Base-by-base conservation (phyloP, 1,284 basidiomycete genomes). In the Papiliotrema laurentii region DNA sequence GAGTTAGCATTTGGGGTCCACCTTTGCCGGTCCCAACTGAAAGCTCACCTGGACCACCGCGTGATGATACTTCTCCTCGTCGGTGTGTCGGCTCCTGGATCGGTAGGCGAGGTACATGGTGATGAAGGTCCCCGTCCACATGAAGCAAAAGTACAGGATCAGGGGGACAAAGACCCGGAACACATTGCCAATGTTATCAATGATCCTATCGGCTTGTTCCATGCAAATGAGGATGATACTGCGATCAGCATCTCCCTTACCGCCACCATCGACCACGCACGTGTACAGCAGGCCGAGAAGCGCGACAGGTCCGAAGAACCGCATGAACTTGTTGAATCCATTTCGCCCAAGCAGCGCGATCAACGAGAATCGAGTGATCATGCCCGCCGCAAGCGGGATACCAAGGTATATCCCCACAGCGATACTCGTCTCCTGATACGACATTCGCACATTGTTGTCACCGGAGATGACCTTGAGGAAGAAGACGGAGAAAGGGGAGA, bases 151-250 rank as follows among this genome's bases (percentile, higher is more conserved):
- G 73, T 91, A 91, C 30, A 86, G 70, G 27, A 86, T 74, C 71
- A 89, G 80, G 0, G 89, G 89, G 2, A 89, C 87, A 55, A 87
- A 82, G 1, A 86, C 81, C 11, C 87, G 80, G 71, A 89, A 87
- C 1, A 87, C 84, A 4, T 80, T 78, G 1, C 85, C 82, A 42
- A 89, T 76, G 64, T 86, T 83, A 56, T 79, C 77, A 1, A 84
- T 64, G 55, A 86, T 84, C 43, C 79, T 77, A 43, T 79, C 53
- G 74, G 80, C 55, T 72, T 89, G 44, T 83, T 87, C 61, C 80
- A 83, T 54, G 81, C 85, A 52, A 81, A 85, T 53, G 83, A 89
- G 5, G 83, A 83, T 55, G 80, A 84, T 58, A 49, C 41, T 43
- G 28, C 14, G 18, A 9, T 43, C 39, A 41, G 39, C 24, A 10